Base-by-base conservation (phyloP, 768 basidiomycete species). In the Tremella yokohamensis region DNA sequence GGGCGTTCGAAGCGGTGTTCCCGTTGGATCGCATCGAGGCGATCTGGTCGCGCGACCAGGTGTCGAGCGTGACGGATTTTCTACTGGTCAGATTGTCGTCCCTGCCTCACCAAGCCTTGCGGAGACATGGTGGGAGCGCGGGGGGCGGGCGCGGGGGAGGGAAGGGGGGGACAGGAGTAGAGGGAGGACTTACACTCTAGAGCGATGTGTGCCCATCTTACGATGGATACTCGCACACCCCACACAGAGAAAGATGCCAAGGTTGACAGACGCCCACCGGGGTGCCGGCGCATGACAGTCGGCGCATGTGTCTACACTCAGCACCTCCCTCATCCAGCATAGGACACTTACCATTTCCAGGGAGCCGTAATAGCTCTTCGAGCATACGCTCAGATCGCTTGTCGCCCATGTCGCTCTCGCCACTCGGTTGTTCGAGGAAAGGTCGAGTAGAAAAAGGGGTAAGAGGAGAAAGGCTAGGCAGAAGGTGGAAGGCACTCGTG, bases 181-280 rank as follows among this genome's bases (percentile, higher is more conserved):
- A 2, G n/a, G 26, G 20, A 54, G 19, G 44, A 75, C 77, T 73
- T 80, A 92, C 90, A 97, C 89, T 84, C 96, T 92, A 0, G 88
- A 84, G 64, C 91, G 81, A 74, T 97, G 93, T 3, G 90, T 93
- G 1, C 93, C 93, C 58, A 97, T 86, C 80, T 93, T 94, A 53
- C 93, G 83, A 79, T 97, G 93, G 51, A 94, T 84, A 58, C 87
- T 87, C 15, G 93, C 93, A 73, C 93, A 97, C 65, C 83, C 84
- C 42, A 90, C 81, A 68, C 91, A 92, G 60, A 60, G 64, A 54
- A 62, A 68, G 8, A 74, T 88, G 16, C 93, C 92, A 2, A 96
- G 79, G 69, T 87, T 96, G 67, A 89, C 80, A 1, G 87, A 87
- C 4, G 90, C 87, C 93, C 93, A 97, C 77, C 77, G 80, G 6